Evolutionary conservation across 2,329 filamentous ascomycete species (phyloP), one percentile per base, ranked within the genome.

Genomic region (Exophiala alcalophila): DNA sequence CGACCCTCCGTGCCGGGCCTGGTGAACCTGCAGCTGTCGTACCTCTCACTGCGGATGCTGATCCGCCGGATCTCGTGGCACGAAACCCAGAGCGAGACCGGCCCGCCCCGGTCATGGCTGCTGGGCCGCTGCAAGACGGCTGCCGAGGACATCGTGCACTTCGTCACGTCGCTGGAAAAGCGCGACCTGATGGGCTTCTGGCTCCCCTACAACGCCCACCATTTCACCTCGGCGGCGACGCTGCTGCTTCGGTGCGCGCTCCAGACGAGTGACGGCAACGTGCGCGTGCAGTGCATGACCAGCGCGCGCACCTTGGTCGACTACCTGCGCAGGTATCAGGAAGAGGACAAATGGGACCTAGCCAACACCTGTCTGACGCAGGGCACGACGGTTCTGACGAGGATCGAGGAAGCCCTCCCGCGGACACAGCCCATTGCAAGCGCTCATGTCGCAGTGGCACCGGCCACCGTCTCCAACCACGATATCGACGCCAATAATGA

Each of bases 381-480:
- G 54, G 69, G 67, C 55, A 67, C 70, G 43, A 61, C 62, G 19
- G 65, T 71, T 37, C 59, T 70, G 50, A 65, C 46, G 20, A 26
- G 43, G 4, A 47, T 55, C 31, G 52, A 55, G 31, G 52, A 55
- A 16, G 25, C 40, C 6, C 18, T 53, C 19, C 43, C 42, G 4
- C 20, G 34, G 20, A 41, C 33, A 9, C 38, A 52, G 71, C 79
- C 40, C 62, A 68, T 21, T 68, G 73, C 38, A 71, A 76, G 28
- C 77, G 81, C 56, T 62, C 64, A n/a, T 76, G 74, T 10, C 76
- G 81, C 43, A 78, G 78, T 0, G 63, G 81, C 2, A 66, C 81
- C 6, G 76, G 81, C 15, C 35, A 19, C 27, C 14, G n/a, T 11
- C 15, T 18, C 14, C 18, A 7, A 27, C 35, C 18, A 37, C 18